Base-by-base conservation (phyloP, 768 basidiomycete genomes). In the Cytidiella melzeri region DNA sequence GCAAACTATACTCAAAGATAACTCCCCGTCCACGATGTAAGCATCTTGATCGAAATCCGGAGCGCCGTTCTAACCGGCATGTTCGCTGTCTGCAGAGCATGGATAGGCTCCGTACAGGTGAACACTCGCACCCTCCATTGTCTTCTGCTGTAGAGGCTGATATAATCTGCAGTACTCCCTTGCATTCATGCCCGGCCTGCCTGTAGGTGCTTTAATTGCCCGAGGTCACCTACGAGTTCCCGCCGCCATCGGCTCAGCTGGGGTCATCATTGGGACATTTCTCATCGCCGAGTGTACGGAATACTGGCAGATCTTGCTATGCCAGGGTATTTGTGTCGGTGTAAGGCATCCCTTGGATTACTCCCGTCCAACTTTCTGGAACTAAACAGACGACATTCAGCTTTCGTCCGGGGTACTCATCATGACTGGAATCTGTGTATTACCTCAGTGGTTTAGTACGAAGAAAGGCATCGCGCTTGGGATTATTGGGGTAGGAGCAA, bases 71-170 rank as follows among this genome's bases (percentile, higher is more conserved):
- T 23, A 28, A 42, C 39, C n/a, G n/a, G n/a, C n/a, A n/a, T n/a
- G n/a, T n/a, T n/a, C n/a, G n/a, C 24, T 26, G 42, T 3, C 27
- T 30, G 6, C 28, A 49, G 48, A 15, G 52, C 41, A 40, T 90
- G 86, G 87, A 89, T 90, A 34, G 87, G 87, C 3, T 89, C 87
- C 0, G 67, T 82, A 18, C 86, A 87, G 67, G 85, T 80, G 44
- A 7, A 52, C 41, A 10, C 12, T 40, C 20, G 3, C 11, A 5
- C 39, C 27, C n/a, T 2, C 15, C 24, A 28, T 26, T 26, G 27
- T 56, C 28, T 3, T n/a, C 15, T 6, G 19, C 30, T 34, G 9
- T 34, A 7, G 30, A 34, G 9, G 30, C 30, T 50, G 52, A 43
- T 13, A n/a, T 20, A 51, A 86, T 84, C 38, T 76, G 82, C 56